phyloP scores from a whole-genome alignment of 2,329 filamentous ascomycete species.

The Scytalidium sp. region DNA sequence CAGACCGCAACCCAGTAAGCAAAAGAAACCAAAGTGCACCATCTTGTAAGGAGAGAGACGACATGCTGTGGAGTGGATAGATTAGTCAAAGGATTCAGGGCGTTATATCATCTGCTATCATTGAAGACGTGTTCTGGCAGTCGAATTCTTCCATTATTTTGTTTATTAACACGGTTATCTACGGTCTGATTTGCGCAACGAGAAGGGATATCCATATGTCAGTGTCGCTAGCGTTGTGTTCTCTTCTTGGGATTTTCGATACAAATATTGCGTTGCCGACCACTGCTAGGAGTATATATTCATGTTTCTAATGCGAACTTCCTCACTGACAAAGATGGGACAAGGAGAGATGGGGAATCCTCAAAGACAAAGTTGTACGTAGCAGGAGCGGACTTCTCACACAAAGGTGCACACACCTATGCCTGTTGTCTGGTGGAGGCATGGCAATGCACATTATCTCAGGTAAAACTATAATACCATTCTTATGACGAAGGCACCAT shows the following conservation, averaged over 20 bases:
- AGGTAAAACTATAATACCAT: not conserved
- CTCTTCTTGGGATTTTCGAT: not conserved
- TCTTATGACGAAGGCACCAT: slow-evolving; percentile 14
- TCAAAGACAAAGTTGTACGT: not conserved
- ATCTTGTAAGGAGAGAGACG: slow-evolving; percentile 50
- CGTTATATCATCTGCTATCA: not conserved
- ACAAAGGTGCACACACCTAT: too few species aligned
- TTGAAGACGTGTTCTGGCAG: not conserved
- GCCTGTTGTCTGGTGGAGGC: too few species aligned
- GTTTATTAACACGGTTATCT: not conserved
- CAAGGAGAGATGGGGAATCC: not conserved
- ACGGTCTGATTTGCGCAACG: not conserved
- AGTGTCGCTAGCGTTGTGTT: not conserved
- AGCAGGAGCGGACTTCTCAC: not conserved
- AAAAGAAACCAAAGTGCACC: slow-evolving; percentile 66
- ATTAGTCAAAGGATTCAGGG: not conserved
- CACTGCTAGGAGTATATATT: not conserved
- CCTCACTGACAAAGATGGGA: not conserved
- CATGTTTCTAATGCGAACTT: not conserved
- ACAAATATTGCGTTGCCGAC: not conserved
- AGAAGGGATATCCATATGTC: not conserved
- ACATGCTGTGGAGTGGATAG: not conserved
- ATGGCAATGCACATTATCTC: too few species aligned
- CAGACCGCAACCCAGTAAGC: slow-evolving; percentile 52
- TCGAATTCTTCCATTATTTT: not conserved